Base-by-base conservation (phyloP, 108 stramenopile genomes). In the Cyclotella atomus region DNA sequence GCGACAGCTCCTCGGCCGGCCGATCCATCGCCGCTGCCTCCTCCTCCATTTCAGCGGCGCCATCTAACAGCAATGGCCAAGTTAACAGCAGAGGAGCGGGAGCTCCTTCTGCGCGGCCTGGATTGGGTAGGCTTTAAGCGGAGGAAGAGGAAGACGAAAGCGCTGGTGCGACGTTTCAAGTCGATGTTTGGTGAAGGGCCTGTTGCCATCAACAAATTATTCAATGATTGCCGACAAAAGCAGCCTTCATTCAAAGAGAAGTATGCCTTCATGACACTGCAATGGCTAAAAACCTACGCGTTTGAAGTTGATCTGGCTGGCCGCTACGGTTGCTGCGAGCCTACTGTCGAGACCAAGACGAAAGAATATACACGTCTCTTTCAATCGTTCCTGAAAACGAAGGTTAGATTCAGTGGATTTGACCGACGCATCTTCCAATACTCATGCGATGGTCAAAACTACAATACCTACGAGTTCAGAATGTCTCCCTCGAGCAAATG, bases 401-500 rank as follows among this genome's bases (percentile, higher is more conserved):
- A 49, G 47, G 47, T 49, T n/a, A 49, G 47, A 49, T 49, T 49
- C n/a, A 49, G 47, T 49, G 47, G 47, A 10, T 49, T 49, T 49
- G 47, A 49, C n/a, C 16, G n/a, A 49, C 9, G 47, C 4, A 49
- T 49, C n/a, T 49, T n/a, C n/a, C 47, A 49, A 49, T 49, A 17
- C n/a, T 49, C 47, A 49, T n/a, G 16, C n/a, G 47, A 49, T 17
- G 47, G 47, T n/a, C 47, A 49, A 49, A 49, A 49, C 55, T 30
- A 28, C 55, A 28, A 28, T 28, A 56, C 50, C 24, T 72, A 84
- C 33, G 79, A 84, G 29, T 21, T 84, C 56, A 79, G 54, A 10
- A 21, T 80, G 15, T 44, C 50, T 32, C 50, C 79, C 17, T n/a
- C 17, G 10, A 49, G 17, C 17, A 49, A 49, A 49, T 49, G 47